Evolutionary conservation across 306 rosid species (phyloP).

Genomic region (Quercus variabilis): DNA sequence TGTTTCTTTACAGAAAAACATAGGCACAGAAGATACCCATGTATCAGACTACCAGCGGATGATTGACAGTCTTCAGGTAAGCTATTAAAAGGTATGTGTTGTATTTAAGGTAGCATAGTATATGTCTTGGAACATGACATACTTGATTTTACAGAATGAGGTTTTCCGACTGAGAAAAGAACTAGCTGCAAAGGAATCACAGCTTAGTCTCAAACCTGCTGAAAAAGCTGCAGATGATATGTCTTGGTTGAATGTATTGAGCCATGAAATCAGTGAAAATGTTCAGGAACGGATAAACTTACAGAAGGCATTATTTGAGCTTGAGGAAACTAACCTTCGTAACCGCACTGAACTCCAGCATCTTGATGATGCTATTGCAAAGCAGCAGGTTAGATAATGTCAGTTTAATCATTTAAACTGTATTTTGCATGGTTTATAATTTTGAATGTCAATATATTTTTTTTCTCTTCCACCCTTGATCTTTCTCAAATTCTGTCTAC

Average conservation of each 20-base stretch:
- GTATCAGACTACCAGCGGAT: conserved; percentile 61
- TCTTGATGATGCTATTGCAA: conserved; percentile 61
- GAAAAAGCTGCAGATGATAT: conserved; percentile 56
- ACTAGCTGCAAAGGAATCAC: conserved; percentile 54
- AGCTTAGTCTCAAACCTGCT: conserved; percentile 40
- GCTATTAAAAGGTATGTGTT: background rate
- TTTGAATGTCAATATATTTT: background rate
- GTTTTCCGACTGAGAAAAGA: conserved; percentile 52
- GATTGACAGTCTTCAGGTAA: conserved; percentile 66
- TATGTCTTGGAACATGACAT: conserved; percentile 12
- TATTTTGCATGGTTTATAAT: background rate
- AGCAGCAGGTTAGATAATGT: conserved; percentile 38
- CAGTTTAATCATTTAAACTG: background rate
- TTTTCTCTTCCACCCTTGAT: background rate
- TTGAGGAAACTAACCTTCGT: conserved; percentile 55
- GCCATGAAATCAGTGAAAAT: conserved; percentile 62
- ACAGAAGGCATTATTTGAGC: conserved; percentile 59
- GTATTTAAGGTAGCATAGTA: background rate
- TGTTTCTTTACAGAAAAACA: conserved; percentile 43
- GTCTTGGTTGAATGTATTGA: conserved; percentile 51
- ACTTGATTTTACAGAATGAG: conserved; percentile 38
- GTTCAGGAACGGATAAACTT: conserved; percentile 67
- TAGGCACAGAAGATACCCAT: conserved; percentile 54
- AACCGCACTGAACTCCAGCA: conserved; percentile 56
- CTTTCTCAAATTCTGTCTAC: background rate